Base-by-base conservation (phyloP, 2,329 filamentous ascomycete species). In the Verticillium longisporum region DNA sequence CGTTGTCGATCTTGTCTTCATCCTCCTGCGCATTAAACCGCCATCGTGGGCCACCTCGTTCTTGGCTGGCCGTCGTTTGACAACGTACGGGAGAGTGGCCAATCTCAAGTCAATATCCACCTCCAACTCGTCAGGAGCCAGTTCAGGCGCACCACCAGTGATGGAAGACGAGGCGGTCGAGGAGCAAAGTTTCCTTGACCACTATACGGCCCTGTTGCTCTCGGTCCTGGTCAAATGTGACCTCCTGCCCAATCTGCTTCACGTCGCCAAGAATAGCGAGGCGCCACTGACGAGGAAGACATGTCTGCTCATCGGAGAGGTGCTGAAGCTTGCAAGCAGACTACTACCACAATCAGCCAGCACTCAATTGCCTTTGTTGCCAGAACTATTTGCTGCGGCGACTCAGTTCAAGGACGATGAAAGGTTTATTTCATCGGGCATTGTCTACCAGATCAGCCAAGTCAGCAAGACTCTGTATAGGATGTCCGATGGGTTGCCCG, bases 381-480 rank as follows among this genome's bases (percentile, higher is more conserved):
- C 95, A 0, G 89, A 94, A 63, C 80, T 98, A 1, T 89, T 99
- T 68, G 82, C 88, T 6, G 86, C 88, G 0, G 92, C 93, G 4
- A 83, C 90, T 1, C 83, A 87, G 37, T 91, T 93, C 67, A 80
- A 85, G 26, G 81, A 86, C 21, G 86, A 93, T 34, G 83, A 87
- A 31, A 88, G 91, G 60, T 93, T 93, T 67, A 81, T 90, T 61
- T 92, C 94, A 6, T 93, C 92, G 7, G 88, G 92, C 7, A 96
- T 96, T 18, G 91, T 99, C 13, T 99, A 98, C 70, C 95, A 98
- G 72, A 96, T 99, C 60, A 97, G 97, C 76, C 97, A 94, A 71
- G 92, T 99, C 66, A 99, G 94, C 73, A 87, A 92, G 64, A 98
- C 93, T 0, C 78, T 99, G 14, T 96, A 96, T 71, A 85, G 92